Evolutionary conservation across 2,329 filamentous ascomycete species (phyloP).

Genomic region (Colletotrichum spaethianum): DNA sequence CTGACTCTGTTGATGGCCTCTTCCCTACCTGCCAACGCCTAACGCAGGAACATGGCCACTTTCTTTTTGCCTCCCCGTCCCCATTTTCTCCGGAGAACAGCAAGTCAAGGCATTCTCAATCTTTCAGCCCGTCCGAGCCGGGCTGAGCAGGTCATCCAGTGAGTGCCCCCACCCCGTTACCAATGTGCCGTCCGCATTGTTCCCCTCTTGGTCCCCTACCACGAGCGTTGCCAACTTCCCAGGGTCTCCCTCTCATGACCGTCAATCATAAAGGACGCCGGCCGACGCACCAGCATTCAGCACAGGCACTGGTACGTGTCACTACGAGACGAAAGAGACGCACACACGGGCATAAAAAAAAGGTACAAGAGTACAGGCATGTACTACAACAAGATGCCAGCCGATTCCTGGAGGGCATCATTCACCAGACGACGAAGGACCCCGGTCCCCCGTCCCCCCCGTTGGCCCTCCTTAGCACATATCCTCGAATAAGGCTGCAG

Average conservation of each 20-base stretch:
- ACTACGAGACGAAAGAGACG: slow-evolving; percentile 7
- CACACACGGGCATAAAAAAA: background rate
- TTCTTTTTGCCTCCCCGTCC: slow-evolving; percentile 5
- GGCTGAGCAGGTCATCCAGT: background rate
- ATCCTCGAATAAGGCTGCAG: slow-evolving; percentile 41
- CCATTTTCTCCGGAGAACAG: background rate
- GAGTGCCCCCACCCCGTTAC: background rate
- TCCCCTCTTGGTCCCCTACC: slow-evolving; percentile 15
- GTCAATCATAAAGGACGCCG: slow-evolving; percentile 16
- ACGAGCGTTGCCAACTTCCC: slow-evolving; percentile 8
- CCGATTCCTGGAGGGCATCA: slow-evolving; percentile 33
- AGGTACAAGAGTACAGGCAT: background rate
- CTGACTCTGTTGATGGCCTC: slow-evolving; percentile 22
- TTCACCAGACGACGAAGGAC: slow-evolving; percentile 32
- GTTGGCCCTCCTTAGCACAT: background rate
- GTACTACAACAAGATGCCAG: slow-evolving; percentile 17
- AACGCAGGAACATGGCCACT: slow-evolving; percentile 8
- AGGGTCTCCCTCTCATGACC: slow-evolving; percentile 33
- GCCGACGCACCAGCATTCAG: background rate
- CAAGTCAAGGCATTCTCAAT: background rate
- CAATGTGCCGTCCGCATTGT: slow-evolving; percentile 27
- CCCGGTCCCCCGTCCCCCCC: slow-evolving; percentile 18
- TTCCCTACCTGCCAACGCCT: background rate
- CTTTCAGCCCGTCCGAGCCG: background rate
- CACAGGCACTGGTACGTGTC: slow-evolving; percentile 12